Percentiles rank a stretch among this genome's conserved stretches.
phyloP scores from a whole-genome alignment of 2,329 filamentous ascomycete species.

The Colletotrichum cereale region DNA sequence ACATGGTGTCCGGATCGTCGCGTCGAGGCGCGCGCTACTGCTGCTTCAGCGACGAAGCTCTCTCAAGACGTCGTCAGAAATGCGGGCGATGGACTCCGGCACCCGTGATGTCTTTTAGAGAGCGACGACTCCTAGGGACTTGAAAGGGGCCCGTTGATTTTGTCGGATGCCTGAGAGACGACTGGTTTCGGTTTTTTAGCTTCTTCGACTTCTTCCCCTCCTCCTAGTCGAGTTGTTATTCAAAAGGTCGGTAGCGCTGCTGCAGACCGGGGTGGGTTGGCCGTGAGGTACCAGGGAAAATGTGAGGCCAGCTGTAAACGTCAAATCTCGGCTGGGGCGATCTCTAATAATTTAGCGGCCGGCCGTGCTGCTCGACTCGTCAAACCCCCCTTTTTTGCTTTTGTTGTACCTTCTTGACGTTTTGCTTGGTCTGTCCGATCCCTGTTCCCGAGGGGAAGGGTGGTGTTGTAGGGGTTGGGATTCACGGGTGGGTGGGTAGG shows the following conservation, averaged over 20 bases:
- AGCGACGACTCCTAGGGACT: background rate
- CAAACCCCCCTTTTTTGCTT: background rate
- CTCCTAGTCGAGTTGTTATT: conserved; percentile 12
- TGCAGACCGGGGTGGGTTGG: conserved; percentile 15
- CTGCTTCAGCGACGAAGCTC: background rate
- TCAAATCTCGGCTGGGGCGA: conserved; percentile 37
- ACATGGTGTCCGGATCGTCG: conserved; percentile 34
- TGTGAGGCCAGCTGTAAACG: conserved; percentile 9
- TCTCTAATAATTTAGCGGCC: conserved; percentile 31
- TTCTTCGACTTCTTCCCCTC: background rate
- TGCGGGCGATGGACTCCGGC: background rate
- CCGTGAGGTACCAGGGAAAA: background rate
- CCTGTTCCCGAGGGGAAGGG: conserved; percentile 1
- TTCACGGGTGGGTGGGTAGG: background rate
- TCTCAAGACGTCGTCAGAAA: background rate
- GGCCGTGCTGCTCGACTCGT: conserved; percentile 7
- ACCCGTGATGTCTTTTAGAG: background rate
- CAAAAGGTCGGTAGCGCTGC: conserved; percentile 1
- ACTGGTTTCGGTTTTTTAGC: background rate
- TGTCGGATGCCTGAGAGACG: background rate
- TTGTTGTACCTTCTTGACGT: conserved; percentile 9
- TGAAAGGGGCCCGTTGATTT: conserved; percentile 1
- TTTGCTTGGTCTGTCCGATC: conserved; percentile 21
- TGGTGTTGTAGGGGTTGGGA: background rate
- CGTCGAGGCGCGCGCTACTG: conserved; percentile 11